Base-by-base conservation (phyloP, 2,329 filamentous ascomycete genomes). In the Fusarium armeniacum region DNA sequence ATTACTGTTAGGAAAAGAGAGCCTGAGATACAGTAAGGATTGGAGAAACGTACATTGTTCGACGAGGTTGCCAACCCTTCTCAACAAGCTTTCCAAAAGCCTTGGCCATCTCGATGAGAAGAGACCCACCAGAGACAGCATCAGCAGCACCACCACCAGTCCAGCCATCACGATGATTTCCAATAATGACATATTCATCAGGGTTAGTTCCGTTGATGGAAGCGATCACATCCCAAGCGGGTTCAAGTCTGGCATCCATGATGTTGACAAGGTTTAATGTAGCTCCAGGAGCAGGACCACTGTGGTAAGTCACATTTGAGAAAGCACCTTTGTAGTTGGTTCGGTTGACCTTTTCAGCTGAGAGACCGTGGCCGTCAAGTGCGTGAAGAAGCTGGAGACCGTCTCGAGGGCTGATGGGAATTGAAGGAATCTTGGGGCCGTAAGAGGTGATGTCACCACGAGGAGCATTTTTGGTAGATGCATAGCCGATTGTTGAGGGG, bases 141-240 rank as follows among this genome's bases (percentile, higher is more conserved):
- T 87, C 85, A 0, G 81, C 82, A 2, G 84, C 85, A 5, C 84
- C 85, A 7, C 85, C 84, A 28, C 84, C 78, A 12, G 86, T 83
- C 85, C 85, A 87, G 0, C 85, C 85, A 74, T 87, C 85, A 13
- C 84, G 80, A 62, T 86, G 85, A 38, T 86, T 86, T 5, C 84
- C 84, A 26, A 86, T 78, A 30, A 86, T 76, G 18, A 86, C 76
- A 7, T 84, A 83, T 38, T 81, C 72, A 35, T 76, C 71, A 0
- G 81, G 77, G 46, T 81, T 78, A 2, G 78, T 83, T 24, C 73
- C 77, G 55, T 84, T 83, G 4, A 78, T 74, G 1, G 83, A 64
- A 13, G 81, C 81, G 46, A 84, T 80, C 28, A 81, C 79, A 63
- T 81, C 77, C 66, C 67, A 69, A 0, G 69, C 65, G 0, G 69